These are phyloP conservation scores for Hyphochytrium catenoides DNA, from an alignment of 352 stramenopile species.

Conservation along the genomic window DNA sequence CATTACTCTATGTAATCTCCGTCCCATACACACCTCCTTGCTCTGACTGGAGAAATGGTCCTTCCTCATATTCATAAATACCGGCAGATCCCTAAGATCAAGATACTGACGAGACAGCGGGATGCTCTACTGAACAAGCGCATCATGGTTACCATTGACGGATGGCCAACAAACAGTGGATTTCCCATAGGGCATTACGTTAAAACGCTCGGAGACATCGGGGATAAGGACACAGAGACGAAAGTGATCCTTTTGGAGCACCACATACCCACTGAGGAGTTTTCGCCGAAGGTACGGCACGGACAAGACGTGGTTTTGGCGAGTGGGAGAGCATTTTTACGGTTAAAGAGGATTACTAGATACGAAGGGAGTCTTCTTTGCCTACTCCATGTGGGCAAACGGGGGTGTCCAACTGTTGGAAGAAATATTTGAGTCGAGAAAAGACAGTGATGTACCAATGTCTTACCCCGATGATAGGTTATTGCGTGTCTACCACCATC, in stretches of 20 bases:
- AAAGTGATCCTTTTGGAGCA: slow-evolving; percentile 88
- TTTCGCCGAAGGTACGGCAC: too few relatives aligned
- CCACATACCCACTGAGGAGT: slow-evolving; percentile 78
- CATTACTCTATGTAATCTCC: too few relatives aligned
- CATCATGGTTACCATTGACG: slow-evolving; percentile 81
- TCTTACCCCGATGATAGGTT: too few relatives aligned
- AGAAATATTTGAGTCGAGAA: slow-evolving; percentile 11
- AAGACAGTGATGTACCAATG: neutral
- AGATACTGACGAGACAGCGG: slow-evolving; percentile 73
- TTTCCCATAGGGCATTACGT: slow-evolving; percentile 92
- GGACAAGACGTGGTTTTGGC: too few relatives aligned
- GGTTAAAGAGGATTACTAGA: too few relatives aligned
- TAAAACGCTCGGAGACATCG: slow-evolving; percentile 76
- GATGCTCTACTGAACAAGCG: slow-evolving; percentile 73
- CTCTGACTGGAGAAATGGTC: too few relatives aligned
- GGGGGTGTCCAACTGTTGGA: slow-evolving; percentile 37
- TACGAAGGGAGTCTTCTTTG: too few relatives aligned
- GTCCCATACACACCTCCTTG: too few relatives aligned
- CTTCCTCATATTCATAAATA: too few relatives aligned
- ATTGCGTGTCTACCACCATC: slow-evolving; percentile 72
- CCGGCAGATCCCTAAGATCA: slow-evolving; percentile 67
- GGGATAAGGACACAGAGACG: slow-evolving; percentile 88
- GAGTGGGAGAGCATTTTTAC: too few relatives aligned
- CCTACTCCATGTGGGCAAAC: too few relatives aligned
- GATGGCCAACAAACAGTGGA: slow-evolving; percentile 59